phyloP scores from a whole-genome alignment of 75 land plant species.

The Selaginella tamariscina region DNA sequence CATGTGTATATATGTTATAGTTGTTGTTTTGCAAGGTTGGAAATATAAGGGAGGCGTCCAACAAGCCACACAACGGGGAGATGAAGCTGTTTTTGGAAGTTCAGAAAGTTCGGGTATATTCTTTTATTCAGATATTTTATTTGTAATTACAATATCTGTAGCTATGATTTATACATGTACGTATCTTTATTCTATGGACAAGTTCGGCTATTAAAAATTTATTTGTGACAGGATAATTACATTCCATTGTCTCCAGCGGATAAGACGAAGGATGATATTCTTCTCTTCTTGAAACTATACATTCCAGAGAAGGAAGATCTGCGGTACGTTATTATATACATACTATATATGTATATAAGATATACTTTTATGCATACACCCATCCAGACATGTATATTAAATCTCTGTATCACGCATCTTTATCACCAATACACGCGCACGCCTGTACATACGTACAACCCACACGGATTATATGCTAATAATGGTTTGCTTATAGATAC shows the following conservation, averaged over 20 bases:
- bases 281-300: conserved; percentile 5
- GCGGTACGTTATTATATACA: neutral
- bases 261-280: conserved; percentile 8
- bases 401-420: no score
- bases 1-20: neutral
- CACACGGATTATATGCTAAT: no score
- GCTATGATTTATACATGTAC: no score
- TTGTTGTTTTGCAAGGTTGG: neutral
- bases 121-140: no score
- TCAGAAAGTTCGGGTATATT: neutral
- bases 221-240: neutral
- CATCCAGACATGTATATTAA: no score
- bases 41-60: neutral
- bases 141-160: no score
- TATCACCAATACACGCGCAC: no score
- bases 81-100: conserved; percentile 10
- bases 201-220: neutral
- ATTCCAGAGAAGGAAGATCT: neutral
- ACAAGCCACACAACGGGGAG: neutral
- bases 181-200: no score
- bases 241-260: conserved; percentile 4
- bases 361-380: no score
- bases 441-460: no score
- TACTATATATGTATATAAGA: neutral
- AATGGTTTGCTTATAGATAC: conserved; percentile 39